Percentiles rank a stretch among this genome's conserved stretches.
phyloP scores from a whole-genome alignment of 345 rosid genomes.

The Aquilaria malaccensis region DNA sequence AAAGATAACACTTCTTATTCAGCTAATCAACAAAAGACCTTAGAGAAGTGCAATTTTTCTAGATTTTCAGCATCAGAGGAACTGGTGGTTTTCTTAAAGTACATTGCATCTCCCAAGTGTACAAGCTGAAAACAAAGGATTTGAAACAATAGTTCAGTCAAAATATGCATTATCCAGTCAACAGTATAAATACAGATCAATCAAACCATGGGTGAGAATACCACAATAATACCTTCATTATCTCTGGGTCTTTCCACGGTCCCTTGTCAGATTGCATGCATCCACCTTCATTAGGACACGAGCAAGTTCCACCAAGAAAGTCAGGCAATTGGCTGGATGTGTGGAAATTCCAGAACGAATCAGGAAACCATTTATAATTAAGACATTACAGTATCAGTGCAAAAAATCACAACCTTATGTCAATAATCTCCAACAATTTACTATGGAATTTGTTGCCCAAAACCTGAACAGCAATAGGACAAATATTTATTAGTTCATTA shows the following conservation, averaged over 20 bases:
- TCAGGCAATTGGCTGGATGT: constrained; percentile 82
- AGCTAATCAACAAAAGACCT: constrained; percentile 27
- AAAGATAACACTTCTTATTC: neutral
- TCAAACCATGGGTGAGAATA: neutral
- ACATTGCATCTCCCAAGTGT: constrained; percentile 48
- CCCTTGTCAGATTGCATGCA: constrained; percentile 83
- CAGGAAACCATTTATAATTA: constrained; percentile 2
- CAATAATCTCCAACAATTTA: constrained; percentile 73
- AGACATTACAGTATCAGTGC: constrained; percentile 2
- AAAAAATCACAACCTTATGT: constrained; percentile 50
- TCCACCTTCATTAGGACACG: constrained; percentile 73
- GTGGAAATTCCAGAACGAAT: constrained; percentile 8
- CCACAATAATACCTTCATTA: constrained; percentile 64
- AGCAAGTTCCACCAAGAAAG: constrained; percentile 90
- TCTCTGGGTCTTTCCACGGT: constrained; percentile 82
- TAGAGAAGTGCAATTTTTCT: constrained; percentile 39
- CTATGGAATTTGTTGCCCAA: constrained; percentile 66
- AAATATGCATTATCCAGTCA: neutral
- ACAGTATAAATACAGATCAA: neutral
- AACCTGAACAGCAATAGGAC: constrained; percentile 46
- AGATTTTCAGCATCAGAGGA: constrained; percentile 46
- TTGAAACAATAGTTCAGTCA: constrained; percentile 7
- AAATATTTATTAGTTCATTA: constrained; percentile 17
- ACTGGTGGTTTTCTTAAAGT: constrained; percentile 40
- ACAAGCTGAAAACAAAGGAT: constrained; percentile 48